These are phyloP conservation scores for Quercus ilex DNA, from an alignment of 306 rosid species.

Conservation along the genomic window DNA sequence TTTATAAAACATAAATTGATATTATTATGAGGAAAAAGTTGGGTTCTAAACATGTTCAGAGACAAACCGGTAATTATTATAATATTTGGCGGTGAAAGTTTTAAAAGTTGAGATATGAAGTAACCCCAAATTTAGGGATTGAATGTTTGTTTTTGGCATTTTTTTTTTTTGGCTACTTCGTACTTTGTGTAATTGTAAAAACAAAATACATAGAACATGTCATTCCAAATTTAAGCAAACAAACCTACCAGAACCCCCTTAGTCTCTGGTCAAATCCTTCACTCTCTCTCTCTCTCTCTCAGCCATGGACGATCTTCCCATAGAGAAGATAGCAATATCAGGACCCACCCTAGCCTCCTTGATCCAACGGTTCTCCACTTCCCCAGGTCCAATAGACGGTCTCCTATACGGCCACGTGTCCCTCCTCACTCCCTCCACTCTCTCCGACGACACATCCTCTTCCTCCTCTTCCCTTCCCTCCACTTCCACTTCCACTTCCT, in stretches of 20 bases:
- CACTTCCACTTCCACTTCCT: constrained; percentile 16
- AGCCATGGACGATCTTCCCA: constrained; percentile 63
- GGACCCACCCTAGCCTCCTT: constrained; percentile 81
- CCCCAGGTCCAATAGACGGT: constrained; percentile 65
- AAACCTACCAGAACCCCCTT: too few species aligned
- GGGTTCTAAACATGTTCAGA: rapidly evolving
- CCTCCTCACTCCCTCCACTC: constrained; percentile 34
- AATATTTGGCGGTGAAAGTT: too few species aligned
- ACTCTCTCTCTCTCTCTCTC: not conserved
- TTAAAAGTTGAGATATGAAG: too few species aligned
- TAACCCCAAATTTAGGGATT: too few species aligned
- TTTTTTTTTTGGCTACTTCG: too few species aligned
- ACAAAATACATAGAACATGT: not conserved
- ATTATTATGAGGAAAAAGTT: too few species aligned
- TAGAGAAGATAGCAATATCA: constrained; percentile 70
- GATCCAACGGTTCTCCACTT: constrained; percentile 71
- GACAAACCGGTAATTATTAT: too few species aligned
- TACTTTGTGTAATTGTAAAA: too few species aligned
- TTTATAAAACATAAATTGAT: too few species aligned
- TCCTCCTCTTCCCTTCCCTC: constrained; percentile 19
- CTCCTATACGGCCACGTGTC: constrained; percentile 76
- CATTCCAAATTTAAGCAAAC: not conserved
- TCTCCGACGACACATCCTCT: constrained; percentile 54
- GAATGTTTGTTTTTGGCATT: too few species aligned
- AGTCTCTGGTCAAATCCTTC: not conserved